These are phyloP conservation scores for Penicillium polonicum DNA, from an alignment of 2,329 filamentous ascomycete genomes.

Conservation along the genomic window DNA sequence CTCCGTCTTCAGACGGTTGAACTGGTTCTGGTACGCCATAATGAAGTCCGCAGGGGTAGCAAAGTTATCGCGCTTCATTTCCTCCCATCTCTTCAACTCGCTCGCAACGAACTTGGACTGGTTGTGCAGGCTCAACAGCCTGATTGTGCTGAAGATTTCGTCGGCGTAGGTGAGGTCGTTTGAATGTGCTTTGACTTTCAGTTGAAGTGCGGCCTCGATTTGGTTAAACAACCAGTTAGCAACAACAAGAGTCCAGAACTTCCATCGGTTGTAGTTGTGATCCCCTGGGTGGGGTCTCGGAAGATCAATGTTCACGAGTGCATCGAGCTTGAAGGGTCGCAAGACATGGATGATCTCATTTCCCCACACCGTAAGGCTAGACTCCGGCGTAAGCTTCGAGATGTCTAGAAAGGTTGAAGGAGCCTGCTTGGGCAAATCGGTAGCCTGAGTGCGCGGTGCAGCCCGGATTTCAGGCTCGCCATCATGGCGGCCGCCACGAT, in stretches of 20 bases:
- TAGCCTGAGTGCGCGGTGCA: neutral
- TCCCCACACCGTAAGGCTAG: neutral
- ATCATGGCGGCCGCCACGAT: neutral
- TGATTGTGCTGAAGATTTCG: neutral
- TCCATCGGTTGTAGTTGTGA: neutral
- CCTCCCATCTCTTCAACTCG: neutral
- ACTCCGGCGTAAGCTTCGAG: neutral
- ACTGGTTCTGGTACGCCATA: conserved; percentile 4
- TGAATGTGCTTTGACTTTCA: neutral
- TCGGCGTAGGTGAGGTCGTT: neutral
- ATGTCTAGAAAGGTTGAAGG: neutral
- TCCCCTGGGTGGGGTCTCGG: neutral
- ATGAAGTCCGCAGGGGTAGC: neutral
- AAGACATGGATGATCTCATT: neutral
- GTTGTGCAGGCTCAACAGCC: neutral
- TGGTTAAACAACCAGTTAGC: neutral
- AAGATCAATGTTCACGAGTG: neutral
- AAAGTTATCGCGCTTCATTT: neutral
- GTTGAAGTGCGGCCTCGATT: neutral
- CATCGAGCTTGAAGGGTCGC: neutral
- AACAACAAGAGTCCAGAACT: conserved; percentile 1
- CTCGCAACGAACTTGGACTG: neutral
- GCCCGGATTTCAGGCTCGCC: no score
- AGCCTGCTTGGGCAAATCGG: neutral
- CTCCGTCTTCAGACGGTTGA: conserved; percentile 2